phyloP scores from a whole-genome alignment of 306 rosid genomes.

The Abrus precatorius region DNA sequence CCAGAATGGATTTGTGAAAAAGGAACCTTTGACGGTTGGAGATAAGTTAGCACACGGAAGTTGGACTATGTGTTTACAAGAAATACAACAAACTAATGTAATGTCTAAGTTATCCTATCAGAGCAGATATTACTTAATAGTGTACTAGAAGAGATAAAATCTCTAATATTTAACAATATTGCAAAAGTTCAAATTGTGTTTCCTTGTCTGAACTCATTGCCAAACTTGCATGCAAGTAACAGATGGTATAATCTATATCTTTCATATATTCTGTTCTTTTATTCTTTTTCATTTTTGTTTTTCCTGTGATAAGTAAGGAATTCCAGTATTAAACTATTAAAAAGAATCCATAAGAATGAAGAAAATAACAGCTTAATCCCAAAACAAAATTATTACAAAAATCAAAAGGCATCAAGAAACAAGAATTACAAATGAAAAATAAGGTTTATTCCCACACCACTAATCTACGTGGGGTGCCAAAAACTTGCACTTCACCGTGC shows the following conservation, averaged over 20 bases:
- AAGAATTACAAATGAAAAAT: slow-evolving; percentile 12
- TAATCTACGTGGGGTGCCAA: slow-evolving; percentile 86
- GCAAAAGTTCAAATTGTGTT: slow-evolving; percentile 4
- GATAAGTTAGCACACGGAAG: too few species aligned
- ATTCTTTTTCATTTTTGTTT: not conserved
- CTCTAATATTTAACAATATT: slow-evolving; percentile 10
- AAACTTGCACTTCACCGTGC: slow-evolving; percentile 78
- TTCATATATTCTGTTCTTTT: not conserved
- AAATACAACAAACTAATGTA: too few species aligned
- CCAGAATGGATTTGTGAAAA: too few species aligned
- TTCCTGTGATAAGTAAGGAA: slow-evolving; percentile 7
- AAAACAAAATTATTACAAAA: slow-evolving; percentile 30
- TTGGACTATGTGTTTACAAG: too few species aligned
- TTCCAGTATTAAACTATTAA: not conserved
- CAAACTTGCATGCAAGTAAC: slow-evolving; percentile 1
- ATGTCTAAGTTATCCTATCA: not conserved
- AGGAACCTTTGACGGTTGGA: too few species aligned
- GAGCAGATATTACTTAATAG: not conserved
- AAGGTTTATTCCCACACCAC: slow-evolving; percentile 66
- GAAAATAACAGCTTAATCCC: slow-evolving; percentile 26
- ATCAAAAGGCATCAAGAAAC: slow-evolving; percentile 25
- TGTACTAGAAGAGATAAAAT: not conserved
- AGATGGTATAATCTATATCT: not conserved
- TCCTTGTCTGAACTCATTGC: slow-evolving; percentile 7
- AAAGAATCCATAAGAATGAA: slow-evolving; percentile 11